These are phyloP conservation scores for Turritis glabra DNA, from an alignment of 345 rosid genomes.

Conservation along the genomic window DNA sequence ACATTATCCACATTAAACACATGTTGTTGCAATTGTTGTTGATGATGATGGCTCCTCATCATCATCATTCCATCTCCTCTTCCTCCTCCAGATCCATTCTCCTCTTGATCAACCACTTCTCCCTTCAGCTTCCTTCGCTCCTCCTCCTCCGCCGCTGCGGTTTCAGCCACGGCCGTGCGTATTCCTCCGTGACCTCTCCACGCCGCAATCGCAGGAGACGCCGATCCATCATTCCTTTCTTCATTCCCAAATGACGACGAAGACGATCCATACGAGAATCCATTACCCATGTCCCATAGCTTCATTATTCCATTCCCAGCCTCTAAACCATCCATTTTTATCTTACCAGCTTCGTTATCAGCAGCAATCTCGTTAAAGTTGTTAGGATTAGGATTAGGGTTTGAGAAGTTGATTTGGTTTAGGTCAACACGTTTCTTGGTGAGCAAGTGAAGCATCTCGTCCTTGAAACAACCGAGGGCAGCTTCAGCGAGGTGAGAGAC, in stretches of 20 bases:
- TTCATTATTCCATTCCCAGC: slow-evolving; percentile 36
- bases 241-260: slow-evolving; percentile 42
- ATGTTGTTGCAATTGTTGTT: slow-evolving; percentile 44
- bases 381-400: slow-evolving; percentile 41
- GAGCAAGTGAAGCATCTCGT: slow-evolving; percentile 96
- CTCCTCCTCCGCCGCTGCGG: slow-evolving; percentile 30
- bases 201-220: slow-evolving; percentile 34
- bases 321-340: slow-evolving; percentile 48
- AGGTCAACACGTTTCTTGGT: slow-evolving; percentile 85
- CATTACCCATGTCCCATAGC: slow-evolving; percentile 41
- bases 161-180: slow-evolving; percentile 36
- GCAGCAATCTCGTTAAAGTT: slow-evolving; percentile 42
- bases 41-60: slow-evolving; percentile 35
- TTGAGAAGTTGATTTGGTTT: slow-evolving; percentile 52
- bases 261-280: slow-evolving; percentile 40
- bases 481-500: slow-evolving; percentile 95
- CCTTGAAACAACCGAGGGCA: slow-evolving; percentile 96
- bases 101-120: slow-evolving; percentile 63
- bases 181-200: slow-evolving; percentile 41
- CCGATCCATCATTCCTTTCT: slow-evolving; percentile 37
- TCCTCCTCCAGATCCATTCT: slow-evolving; percentile 51
- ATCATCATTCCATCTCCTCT: slow-evolving; percentile 49
- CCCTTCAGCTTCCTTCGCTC: slow-evolving; percentile 45
- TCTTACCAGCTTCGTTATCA: slow-evolving; percentile 56
- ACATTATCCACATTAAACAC: slow-evolving; percentile 72